These are phyloP conservation scores for Cyberlindnera maclurae DNA, from an alignment of 805 yeast genomes.

Conservation along the genomic window DNA sequence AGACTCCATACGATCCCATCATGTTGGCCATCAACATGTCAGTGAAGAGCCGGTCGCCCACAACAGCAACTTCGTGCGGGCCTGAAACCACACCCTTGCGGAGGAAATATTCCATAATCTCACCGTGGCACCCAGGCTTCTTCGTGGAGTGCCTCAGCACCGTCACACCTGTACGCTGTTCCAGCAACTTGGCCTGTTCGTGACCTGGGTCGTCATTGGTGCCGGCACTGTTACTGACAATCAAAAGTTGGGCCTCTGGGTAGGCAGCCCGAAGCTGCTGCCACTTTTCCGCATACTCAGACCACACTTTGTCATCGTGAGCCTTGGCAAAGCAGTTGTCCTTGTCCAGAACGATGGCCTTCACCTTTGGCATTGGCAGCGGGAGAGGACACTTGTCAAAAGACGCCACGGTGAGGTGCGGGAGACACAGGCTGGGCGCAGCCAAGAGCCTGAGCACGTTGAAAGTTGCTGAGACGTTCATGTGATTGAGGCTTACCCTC, in stretches of 20 bases:
- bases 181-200: conserved; percentile 55
- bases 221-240: conserved; percentile 93
- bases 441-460: conserved; percentile 53
- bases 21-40: conserved; percentile 90
- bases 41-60: conserved; percentile 89
- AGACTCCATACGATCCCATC: conserved; percentile 82
- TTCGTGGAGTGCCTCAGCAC: conserved; percentile 68
- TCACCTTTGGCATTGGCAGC: conserved; percentile 35
- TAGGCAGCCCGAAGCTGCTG: conserved; percentile 42
- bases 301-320: conserved; percentile 74
- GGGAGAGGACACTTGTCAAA: conserved; percentile 59
- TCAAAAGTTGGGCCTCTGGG: conserved; percentile 57
- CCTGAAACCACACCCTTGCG: conserved; percentile 32
- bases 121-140: conserved; percentile 75
- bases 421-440: conserved; percentile 64
- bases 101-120: conserved; percentile 55
- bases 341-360: conserved; percentile 82
- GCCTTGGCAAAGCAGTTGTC: conserved; percentile 93
- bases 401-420: conserved; percentile 48
- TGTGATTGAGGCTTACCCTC: conserved; percentile 3
- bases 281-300: conserved; percentile 58
- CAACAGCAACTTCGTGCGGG: conserved; percentile 67
- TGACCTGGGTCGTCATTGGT: conserved; percentile 63
- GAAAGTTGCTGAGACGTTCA: conserved; percentile 74
- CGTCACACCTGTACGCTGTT: conserved; percentile 56